phyloP scores from a whole-genome alignment of 805 yeast genomes.

The Wickerhamomyces chambardii region DNA sequence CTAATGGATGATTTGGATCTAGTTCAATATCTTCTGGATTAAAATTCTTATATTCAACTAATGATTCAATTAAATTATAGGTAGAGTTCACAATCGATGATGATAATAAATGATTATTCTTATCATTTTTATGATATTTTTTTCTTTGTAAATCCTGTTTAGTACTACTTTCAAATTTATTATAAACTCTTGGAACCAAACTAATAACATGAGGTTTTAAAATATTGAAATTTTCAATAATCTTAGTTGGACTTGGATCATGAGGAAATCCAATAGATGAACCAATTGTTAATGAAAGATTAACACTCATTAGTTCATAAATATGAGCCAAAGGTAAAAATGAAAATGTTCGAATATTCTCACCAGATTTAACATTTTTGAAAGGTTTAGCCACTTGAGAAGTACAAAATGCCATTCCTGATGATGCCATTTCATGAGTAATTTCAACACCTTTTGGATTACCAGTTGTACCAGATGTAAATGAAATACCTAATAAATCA shows the following conservation, averaged over 20 bases:
- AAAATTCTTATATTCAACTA: constrained; percentile 1
- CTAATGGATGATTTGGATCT: constrained; percentile 17
- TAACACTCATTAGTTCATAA: constrained; percentile 34
- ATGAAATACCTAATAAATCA: constrained; percentile 50
- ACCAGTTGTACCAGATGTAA: constrained; percentile 74
- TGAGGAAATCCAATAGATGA: constrained; percentile 39
- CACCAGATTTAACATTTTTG: constrained; percentile 1
- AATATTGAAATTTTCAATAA: constrained; percentile 47
- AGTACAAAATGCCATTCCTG: constrained; percentile 34
- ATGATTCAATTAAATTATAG: too few relatives aligned
- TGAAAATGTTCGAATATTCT: constrained; percentile 20
- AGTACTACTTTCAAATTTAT: constrained; percentile 45
- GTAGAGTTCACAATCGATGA: too few relatives aligned
- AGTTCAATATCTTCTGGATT: constrained; percentile 1
- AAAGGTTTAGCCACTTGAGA: constrained; percentile 16
- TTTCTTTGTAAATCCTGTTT: too few relatives aligned
- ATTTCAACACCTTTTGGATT: constrained; percentile 62
- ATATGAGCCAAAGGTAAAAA: constrained; percentile 53
- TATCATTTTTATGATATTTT: too few relatives aligned
- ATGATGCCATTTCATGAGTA: constrained; percentile 39
- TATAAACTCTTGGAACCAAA: constrained; percentile 56
- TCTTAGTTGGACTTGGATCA: constrained; percentile 32
- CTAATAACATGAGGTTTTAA: constrained; percentile 42
- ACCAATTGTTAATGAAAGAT: constrained; percentile 22
- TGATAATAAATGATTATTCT: too few relatives aligned